Evolutionary conservation across 805 yeast species (phyloP).

Genomic region (Candida patagonica): DNA sequence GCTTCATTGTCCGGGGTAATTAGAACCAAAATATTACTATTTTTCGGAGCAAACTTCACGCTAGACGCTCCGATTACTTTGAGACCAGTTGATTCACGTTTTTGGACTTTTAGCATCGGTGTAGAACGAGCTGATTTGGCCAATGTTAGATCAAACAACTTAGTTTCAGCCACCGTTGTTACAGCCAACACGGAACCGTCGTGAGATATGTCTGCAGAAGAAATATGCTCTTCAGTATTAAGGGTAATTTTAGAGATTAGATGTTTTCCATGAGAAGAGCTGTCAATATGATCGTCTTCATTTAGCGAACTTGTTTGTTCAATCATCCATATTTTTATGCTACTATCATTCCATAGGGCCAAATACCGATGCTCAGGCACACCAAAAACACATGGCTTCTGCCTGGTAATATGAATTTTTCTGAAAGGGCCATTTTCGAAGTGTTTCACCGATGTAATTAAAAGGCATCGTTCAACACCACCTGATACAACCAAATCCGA

Average conservation of each 20-base stretch:
- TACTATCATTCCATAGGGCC: constrained; percentile 74
- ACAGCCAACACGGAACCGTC: constrained; percentile 63
- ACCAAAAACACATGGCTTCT: constrained; percentile 45
- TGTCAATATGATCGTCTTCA: constrained; percentile 26
- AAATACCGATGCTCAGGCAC: constrained; percentile 43
- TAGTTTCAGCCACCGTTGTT: constrained; percentile 57
- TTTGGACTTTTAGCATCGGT: constrained; percentile 1
- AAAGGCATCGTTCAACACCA: constrained; percentile 37
- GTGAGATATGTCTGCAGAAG: constrained; percentile 54
- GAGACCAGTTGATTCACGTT: constrained; percentile 4
- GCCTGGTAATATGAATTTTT: constrained; percentile 54
- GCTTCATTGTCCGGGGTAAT: constrained; percentile 22
- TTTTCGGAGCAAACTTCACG: constrained; percentile 14
- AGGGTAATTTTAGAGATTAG: constrained; percentile 57
- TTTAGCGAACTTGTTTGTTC: constrained; percentile 19
- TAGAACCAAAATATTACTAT: constrained; percentile 14
- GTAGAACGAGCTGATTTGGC: too few relatives aligned
- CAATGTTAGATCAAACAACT: constrained; percentile 48
- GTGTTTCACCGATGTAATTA: constrained; percentile 50
- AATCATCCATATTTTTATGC: constrained; percentile 71
- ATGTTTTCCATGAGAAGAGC: constrained; percentile 28
- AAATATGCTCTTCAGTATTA: constrained; percentile 72
- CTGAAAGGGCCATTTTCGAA: constrained; percentile 64
- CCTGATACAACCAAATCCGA: constrained; percentile 47
- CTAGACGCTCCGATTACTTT: constrained; percentile 13